Evolutionary conservation across 176 grass and related monocot species (phyloP).

Genomic region (Stipa capillata): DNA sequence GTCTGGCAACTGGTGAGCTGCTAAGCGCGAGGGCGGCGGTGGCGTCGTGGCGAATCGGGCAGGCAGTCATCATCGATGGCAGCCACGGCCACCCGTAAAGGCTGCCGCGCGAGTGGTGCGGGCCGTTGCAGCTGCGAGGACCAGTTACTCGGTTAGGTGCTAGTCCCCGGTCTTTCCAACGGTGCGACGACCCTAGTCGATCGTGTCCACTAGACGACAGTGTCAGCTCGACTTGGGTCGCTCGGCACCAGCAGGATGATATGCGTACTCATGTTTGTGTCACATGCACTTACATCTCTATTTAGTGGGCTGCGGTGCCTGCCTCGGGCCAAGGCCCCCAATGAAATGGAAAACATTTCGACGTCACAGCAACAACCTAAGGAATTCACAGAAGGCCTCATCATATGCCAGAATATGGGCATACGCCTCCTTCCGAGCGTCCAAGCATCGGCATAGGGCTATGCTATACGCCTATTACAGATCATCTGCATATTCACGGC

Average conservation of each 20-base stretch:
- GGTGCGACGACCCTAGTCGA: not conserved
- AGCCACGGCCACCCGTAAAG: not conserved
- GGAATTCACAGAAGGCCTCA: not conserved
- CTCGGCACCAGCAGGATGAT: not conserved
- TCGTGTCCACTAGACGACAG: not conserved
- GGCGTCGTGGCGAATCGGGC: not conserved
- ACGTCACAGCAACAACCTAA: not conserved
- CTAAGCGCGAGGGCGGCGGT: not conserved
- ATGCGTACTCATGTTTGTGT: not conserved
- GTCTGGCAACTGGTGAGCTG: not conserved
- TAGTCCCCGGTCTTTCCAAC: not conserved
- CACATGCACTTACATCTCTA: not conserved
- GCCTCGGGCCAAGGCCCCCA: not conserved
- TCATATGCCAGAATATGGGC: too few relatives aligned
- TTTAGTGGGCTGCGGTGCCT: not conserved
- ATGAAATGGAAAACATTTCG: not conserved
- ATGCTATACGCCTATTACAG: not conserved
- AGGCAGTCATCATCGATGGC: slow-evolving; percentile 1
- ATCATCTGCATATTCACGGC: not conserved
- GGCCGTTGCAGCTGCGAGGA: not conserved
- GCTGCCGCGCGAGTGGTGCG: not conserved
- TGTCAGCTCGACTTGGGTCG: not conserved
- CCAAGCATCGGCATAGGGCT: not conserved
- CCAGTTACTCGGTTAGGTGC: not conserved
- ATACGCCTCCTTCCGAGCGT: too few relatives aligned